Conservation (phyloP, 305 asterid species). For the Solanum hybrid region DNA sequence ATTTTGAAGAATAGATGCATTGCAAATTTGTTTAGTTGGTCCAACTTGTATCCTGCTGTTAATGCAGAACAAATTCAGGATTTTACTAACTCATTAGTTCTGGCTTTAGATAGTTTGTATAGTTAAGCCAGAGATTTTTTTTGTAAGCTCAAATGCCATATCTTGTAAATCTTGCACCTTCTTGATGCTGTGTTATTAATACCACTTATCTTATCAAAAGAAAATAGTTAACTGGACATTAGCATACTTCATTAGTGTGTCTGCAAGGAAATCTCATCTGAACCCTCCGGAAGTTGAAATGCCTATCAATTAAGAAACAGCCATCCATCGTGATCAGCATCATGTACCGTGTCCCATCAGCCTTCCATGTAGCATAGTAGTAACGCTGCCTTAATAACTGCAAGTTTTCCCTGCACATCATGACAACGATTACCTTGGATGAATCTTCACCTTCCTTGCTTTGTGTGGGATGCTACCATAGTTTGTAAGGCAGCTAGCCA, state of each 20-base stretch:
- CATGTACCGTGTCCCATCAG: conserved; percentile 99
- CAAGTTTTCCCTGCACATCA: conserved; percentile 68
- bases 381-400: conserved; percentile 90
- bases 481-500: background rate
- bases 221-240: background rate
- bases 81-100: no score
- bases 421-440: background rate
- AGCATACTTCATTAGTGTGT: conserved; percentile 59
- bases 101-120: no score
- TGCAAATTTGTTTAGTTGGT: no score
- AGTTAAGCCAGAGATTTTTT: no score
- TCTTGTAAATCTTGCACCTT: no score
- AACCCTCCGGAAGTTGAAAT: conserved; percentile 84
- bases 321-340: conserved; percentile 96
- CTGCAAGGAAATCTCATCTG: conserved; percentile 96
- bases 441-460: background rate
- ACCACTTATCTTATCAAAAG: no score
- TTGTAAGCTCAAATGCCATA: no score
- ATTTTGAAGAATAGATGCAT: no score
- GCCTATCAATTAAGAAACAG: conserved; percentile 84
- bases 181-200: no score
- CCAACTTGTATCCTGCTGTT: no score
- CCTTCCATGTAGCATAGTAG: conserved; percentile 99
- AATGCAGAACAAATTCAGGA: no score
- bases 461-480: background rate